These are phyloP conservation scores for Oxyria digyna DNA, from an alignment of 148 eudicot genomes.

Conservation along the genomic window DNA sequence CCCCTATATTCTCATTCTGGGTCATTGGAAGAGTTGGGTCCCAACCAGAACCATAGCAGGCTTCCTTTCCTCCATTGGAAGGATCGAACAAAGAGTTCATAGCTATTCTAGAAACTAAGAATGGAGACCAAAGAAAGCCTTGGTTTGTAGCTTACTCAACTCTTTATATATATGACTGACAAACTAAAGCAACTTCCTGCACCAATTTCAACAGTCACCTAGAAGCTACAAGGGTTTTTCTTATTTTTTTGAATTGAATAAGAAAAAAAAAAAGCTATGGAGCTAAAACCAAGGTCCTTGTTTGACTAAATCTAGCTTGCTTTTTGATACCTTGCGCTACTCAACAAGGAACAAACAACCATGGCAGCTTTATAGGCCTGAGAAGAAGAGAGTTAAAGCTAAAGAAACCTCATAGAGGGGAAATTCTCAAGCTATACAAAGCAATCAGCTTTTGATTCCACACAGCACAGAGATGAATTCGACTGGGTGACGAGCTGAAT, in stretches of 20 bases:
- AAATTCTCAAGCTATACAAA: constrained; percentile 34
- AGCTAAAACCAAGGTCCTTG: not conserved
- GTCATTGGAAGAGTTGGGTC: not conserved
- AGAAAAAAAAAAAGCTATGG: constrained; percentile 6
- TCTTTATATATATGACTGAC: constrained; percentile 14
- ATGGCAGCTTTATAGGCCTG: constrained; percentile 23
- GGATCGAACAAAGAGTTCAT: not conserved
- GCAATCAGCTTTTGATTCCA: constrained; percentile 12
- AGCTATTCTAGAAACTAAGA: not conserved
- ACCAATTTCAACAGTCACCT: constrained; percentile 8
- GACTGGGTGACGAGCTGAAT: not conserved
- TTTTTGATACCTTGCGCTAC: constrained; percentile 7
- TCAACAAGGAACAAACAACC: constrained; percentile 18
- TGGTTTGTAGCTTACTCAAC: not conserved
- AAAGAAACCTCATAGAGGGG: constrained; percentile 11
- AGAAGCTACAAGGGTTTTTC: not conserved
- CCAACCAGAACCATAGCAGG: constrained; percentile 1
- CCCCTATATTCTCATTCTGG: not conserved
- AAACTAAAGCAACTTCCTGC: constrained; percentile 4
- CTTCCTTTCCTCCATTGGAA: not conserved
- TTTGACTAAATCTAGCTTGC: constrained; percentile 9
- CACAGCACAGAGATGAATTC: too few species aligned
- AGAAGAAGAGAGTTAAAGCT: constrained; percentile 7
- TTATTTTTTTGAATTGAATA: not conserved
- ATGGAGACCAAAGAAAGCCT: not conserved